Base-by-base conservation (phyloP, 345 rosid species). In the Aethionema arabicum region DNA sequence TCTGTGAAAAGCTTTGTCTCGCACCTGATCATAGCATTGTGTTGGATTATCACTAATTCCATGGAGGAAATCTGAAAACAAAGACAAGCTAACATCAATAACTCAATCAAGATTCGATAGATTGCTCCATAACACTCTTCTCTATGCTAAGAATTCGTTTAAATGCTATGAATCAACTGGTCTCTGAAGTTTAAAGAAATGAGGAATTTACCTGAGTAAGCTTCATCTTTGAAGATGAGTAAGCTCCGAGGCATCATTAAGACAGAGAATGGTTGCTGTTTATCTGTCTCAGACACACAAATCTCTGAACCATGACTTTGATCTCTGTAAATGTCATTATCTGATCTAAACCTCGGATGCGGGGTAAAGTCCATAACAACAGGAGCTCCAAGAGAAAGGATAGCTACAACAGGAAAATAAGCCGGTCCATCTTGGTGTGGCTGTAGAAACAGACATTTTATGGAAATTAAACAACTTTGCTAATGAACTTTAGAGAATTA, bases 391-490 rank as follows among this genome's bases (percentile, higher is more conserved):
- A 92, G 91, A 61, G 98, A 92, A 12, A 92, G 56, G 43, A 92
- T 85, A 60, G 93, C 89, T 60, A 85, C 98, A 6, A 92, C 98
- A 6, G 93, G 96, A 50, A 79, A 79, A 74, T 92, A 92, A 42
- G 98, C 89, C 0, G 98, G 96, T 30, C 98, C 98, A 62, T 92
- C 98, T 69, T 92, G 96, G 76, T 88, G 96, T 4, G 86, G 91
- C 98, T 91, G 88, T 38, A 30, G 12, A 56, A 39, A 61, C 47
- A 63, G 39, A 54, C 49, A 74, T 70, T 55, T 55, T 52, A 63
- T 37, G 55, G 35, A 29, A 13, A 49, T 13, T 16, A 64, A 61
- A 70, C 54, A 13, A 47, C 6, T 38, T 12, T 2, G 12, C 29
- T 44, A 37, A 45, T 8, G 4, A 38, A 65, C 49, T 49, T 6